Base-by-base conservation (phyloP, 305 asterid genomes). In the Salvia sclarea region DNA sequence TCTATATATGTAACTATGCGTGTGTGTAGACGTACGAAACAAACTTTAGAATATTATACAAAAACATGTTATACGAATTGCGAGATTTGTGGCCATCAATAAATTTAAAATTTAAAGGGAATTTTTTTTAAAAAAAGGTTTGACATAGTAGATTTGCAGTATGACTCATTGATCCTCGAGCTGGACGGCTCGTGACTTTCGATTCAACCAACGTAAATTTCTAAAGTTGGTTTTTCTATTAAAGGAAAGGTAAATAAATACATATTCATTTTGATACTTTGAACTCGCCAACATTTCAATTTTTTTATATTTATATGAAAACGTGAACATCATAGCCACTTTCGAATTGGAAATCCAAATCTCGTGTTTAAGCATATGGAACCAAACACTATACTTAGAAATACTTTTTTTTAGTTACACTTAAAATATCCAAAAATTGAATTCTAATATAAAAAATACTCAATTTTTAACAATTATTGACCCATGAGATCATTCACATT, bases 161-260 rank as follows among this genome's bases (percentile, higher is more conserved):
- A 25, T 18, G 33, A 17, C 14, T 64, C 50, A 66, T 66, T 43
- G 76, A 59, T 64, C 31, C 33, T 60, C 62, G 77, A 59, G 80
- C 74, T 73, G 49, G 61, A 70, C 41, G 43, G 75, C 82, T 76
- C 85, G 87, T 80, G 85, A 82, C 78, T 68, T 70, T 37, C 72
- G 73, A 76, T 76, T 38, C 76, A 69, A 35, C 79, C 70, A 78
- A 65, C 10, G 45, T 65, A 21, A 17, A 22, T 48, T 59, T 49
- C 47, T 52, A 24, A 45, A 38, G 13, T 10, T 12, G 18, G 4
- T 21, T 30, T 53, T 64, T 44, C 1, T 33, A n/a, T n/a, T 5
- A 17, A 37, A 37, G 8, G 45, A 50, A 22, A 52, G 17, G 22
- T 43, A 14, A 16, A 12, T 24, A 25, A 40, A 54, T 4, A 12